Base-by-base conservation (phyloP, 805 yeast genomes). In the Saccharomycopsis sp. region DNA sequence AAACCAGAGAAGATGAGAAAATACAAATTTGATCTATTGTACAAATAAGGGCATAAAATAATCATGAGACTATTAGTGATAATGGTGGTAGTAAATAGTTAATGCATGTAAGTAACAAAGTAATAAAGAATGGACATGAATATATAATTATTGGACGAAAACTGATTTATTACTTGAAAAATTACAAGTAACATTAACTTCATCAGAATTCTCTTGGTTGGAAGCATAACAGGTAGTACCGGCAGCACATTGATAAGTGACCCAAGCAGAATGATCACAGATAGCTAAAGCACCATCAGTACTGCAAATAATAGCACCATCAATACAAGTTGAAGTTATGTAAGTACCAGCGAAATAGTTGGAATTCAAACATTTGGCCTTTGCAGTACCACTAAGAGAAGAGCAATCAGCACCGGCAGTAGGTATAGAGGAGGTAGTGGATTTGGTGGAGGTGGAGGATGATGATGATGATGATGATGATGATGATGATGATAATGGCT, bases 201-300 rank as follows among this genome's bases (percentile, higher is more conserved):
- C n/a, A n/a, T n/a, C n/a, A n/a, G 27, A 31, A 27, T 45, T 49
- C 40, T 61, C 63, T 28, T 53, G 51, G 25, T 57, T 63, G 49
- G 61, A 70, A 19, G 83, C 80, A 48, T 61, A 68, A 57, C 86
- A 78, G 2, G 74, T 63, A 3, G 85, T 76, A 34, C 80, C 79
- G 2, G 69, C 59, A n/a, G 80, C 71, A 60, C 86, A 78, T 30
- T 57, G 64, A 52, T 66, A 64, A 15, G 50, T 53, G 12, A 72
- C 79, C 85, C 85, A 79, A 19, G 56, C 42, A 30, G 77, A 76
- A 51, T 60, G 62, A 50, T 70, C 65, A 58, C 84, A 78, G 34
- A 75, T 59, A 14, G 81, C 76, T 48, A 69, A 65, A 15, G 60
- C 42, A 27, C 79, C 82, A 48, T 61, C 59, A 4, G 65, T 52